Percentiles rank a stretch among this genome's conserved stretches.
These are phyloP conservation scores for Moniliella sp. DNA, from an alignment of 1,284 basidiomycete species.

Conservation along the genomic window DNA sequence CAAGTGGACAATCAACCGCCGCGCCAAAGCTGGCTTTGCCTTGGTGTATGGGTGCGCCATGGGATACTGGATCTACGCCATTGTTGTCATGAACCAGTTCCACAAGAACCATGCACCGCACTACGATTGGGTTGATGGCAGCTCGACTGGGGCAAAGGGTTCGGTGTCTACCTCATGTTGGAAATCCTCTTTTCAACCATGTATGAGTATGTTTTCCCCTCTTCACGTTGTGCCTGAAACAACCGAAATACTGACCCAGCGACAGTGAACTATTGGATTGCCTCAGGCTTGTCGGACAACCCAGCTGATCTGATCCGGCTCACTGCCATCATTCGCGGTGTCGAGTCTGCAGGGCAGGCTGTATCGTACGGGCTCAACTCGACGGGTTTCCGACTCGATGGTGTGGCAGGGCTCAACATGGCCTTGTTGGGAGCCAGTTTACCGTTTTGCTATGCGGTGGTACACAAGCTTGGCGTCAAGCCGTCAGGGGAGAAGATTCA, in stretches of 20 bases:
- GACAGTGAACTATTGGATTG: conserved; percentile 19
- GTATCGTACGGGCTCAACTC: conserved; percentile 27
- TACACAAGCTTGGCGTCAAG: conserved; percentile 17
- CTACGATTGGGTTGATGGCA: conserved; percentile 17
- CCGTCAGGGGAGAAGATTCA: conserved; percentile 12
- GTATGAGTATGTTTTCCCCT: too few species aligned
- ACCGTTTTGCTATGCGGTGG: conserved; percentile 11
- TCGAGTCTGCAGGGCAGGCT: conserved; percentile 28
- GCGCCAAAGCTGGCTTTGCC: conserved; percentile 15
- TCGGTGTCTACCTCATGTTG: conserved; percentile 23
- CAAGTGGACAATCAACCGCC: conserved; percentile 13
- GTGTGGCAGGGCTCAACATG: conserved; percentile 23
- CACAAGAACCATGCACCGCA: conserved; percentile 5
- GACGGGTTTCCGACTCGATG: conserved; percentile 14
- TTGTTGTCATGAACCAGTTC: conserved; percentile 13
- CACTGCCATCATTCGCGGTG: conserved; percentile 19
- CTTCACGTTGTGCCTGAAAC: too few species aligned
- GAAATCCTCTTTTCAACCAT: conserved; percentile 18
- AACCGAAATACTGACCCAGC: too few species aligned
- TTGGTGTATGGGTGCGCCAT: conserved; percentile 14
- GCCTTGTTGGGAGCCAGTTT: conserved; percentile 4
- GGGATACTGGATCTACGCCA: conserved; percentile 30
- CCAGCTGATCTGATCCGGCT: conserved; percentile 21
- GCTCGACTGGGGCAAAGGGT: conserved; percentile 20
- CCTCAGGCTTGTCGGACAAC: conserved; percentile 10